Evolutionary conservation across 768 basidiomycete species (phyloP), one percentile per base, ranked within the genome.

Genomic region (Glaciozyma martinii): DNA sequence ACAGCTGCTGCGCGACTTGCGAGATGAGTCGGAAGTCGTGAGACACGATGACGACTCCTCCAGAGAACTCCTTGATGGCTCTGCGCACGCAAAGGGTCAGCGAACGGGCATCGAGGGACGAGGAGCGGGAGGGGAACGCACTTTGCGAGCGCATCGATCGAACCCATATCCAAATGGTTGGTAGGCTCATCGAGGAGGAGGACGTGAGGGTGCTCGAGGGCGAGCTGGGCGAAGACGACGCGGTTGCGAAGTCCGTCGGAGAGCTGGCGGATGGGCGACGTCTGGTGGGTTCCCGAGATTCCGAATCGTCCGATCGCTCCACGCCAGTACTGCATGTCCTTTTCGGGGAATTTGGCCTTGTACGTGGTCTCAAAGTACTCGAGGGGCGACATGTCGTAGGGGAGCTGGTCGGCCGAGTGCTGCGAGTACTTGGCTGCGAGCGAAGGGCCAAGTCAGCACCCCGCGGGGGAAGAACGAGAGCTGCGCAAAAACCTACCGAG

Each of bases 1-100:
- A 99, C 12, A 99, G 85, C 77, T 98, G 94, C 76, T 98, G 89
- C 46, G 94, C 95, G 44, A 99, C 94, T 79, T 98, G 93, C 57
- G 87, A 88, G 78, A 98, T 97, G 70, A 98, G 85, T 73, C 94
- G 89, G 88, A 99, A 99, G 78, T 99, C 94, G 80, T 98, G 95
- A 56, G 93, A 97, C 69, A 99, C 95, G 76, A 99, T 98, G 72
- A 98, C 95, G 47, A 99, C 95, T 73, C 95, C 94, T 65, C 95
- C 95, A 74, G 89, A 87, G 76, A 90, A 99, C 75, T 89, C 89
- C 77, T 94, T 95, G 82, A 99, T 98, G 57, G 95, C 94, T 30
- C 78, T n/a, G 46, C n/a, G 46, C 8, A 18, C 5, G 21, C 46
- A 19, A 47, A 2, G n/a, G n/a, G 46, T 47, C 46, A 47, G 46